Evolutionary conservation across 1,284 basidiomycete species (phyloP), one percentile per base, ranked within the genome.

Genomic region (Boletus austroedulis): DNA sequence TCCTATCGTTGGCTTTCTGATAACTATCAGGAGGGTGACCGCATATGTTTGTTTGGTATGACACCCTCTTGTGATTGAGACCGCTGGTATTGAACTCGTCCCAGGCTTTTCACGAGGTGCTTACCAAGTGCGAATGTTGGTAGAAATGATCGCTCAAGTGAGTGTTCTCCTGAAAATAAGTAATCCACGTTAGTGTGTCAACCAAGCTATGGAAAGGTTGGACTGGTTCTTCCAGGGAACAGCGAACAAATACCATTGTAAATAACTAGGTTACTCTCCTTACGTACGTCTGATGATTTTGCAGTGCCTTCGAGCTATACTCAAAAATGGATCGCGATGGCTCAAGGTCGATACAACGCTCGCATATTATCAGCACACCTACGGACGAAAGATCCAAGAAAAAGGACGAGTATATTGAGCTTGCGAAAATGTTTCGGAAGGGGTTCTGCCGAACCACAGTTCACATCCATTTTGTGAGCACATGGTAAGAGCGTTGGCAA

Each of bases 91-190:
- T n/a, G n/a, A n/a, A n/a, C n/a, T n/a, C 34, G 5, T 31, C 48
- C 8, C 45, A 77, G 75, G 75, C 0, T 78, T 73, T 61, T 77
- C 75, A 0, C 73, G 75, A 4, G 75, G 75, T 24, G 76, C 76
- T 34, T 77, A 77, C 54, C 76, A 77, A 58, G 75, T 74, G 7
- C 68, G 75, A 45, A 67, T 62, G 4, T 56, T 77, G 49, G 72
- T 75, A 5, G 75, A 65, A 24, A 77, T 77, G 76, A 73, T 76
- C 44, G 58, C 67, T 36, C 64, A 54, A 48, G 75, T 75, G 52
- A 46, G 67, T 23, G 32, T 50, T 4, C 28, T 57, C 43, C 24
- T 2, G 5, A 12, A n/a, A n/a, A n/a, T n/a, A n/a, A n/a, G n/a
- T n/a, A n/a, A n/a, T n/a, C n/a, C n/a, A n/a, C n/a, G n/a, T n/a